Evolutionary conservation across 129 eudicot genomes (phyloP).

Genomic region (Gnaphalium uliginosum): DNA sequence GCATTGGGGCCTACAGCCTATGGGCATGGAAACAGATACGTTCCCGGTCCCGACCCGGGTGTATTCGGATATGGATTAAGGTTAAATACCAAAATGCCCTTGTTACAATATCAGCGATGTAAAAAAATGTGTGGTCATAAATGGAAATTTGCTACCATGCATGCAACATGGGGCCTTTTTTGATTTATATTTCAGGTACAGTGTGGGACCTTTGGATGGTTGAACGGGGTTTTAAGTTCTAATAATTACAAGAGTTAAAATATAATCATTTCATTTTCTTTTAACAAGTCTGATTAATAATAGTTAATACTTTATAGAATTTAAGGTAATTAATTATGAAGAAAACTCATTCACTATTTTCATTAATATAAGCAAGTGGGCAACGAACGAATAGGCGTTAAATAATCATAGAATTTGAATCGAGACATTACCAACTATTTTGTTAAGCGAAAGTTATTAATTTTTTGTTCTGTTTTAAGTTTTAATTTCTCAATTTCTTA

Average conservation of each 20-base stretch:
- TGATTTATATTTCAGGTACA: background rate
- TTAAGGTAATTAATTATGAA: too few relatives aligned
- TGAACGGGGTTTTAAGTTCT: constrained; percentile 5
- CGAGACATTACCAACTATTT: background rate
- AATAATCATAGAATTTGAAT: too few relatives aligned
- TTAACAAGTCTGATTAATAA: too few relatives aligned
- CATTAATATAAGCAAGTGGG: background rate
- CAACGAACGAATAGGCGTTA: background rate
- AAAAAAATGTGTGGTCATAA: constrained; percentile 24
- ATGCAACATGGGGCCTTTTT: constrained; percentile 2
- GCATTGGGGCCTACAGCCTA: too few relatives aligned
- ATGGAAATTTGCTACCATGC: constrained; percentile 16
- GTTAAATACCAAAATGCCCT: constrained; percentile 25
- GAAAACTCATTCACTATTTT: background rate
- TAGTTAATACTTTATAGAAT: too few relatives aligned
- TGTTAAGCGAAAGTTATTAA: background rate
- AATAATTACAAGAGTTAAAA: background rate
- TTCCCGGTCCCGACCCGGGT: constrained; percentile 13
- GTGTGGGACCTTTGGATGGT: constrained; percentile 16
- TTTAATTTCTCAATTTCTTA: too few relatives aligned
- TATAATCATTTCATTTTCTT: too few relatives aligned
- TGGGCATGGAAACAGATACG: background rate
- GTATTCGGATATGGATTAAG: constrained; percentile 11
- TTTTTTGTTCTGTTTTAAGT: background rate
- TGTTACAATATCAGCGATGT: constrained; percentile 11